A percentile compares a stretch with the other conserved stretches of the same genome.
These are phyloP conservation scores for Puccinia novopanici DNA, from an alignment of 1,284 basidiomycete species.

Conservation along the genomic window DNA sequence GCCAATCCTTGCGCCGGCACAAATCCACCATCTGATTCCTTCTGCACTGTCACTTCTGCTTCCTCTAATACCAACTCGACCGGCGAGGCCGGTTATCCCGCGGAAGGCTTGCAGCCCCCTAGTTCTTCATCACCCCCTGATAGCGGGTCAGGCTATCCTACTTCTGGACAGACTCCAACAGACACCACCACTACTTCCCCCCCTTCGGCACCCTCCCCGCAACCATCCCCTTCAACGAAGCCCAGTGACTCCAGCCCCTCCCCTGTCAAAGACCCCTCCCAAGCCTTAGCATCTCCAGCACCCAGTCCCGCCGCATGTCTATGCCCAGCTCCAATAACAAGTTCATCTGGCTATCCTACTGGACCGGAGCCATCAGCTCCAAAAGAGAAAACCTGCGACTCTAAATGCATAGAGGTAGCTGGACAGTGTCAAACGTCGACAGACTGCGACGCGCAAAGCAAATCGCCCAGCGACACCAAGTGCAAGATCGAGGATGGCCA, in stretches of 20 bases:
- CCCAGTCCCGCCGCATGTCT: not conserved
- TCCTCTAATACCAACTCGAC: not conserved
- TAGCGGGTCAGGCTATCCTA: slow-evolving; percentile 12
- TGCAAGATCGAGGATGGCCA: slow-evolving; percentile 47
- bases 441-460: slow-evolving; percentile 35
- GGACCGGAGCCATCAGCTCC: slow-evolving; percentile 19
- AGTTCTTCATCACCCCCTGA: too few relatives aligned
- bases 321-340: not conserved
- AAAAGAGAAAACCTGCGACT: slow-evolving; percentile 27
- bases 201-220: not conserved
- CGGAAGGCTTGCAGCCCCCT: slow-evolving; percentile 8
- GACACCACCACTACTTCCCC: not conserved
- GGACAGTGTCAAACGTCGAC: slow-evolving; percentile 39
- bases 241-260: not conserved
- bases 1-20: slow-evolving; percentile 41
- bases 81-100: not conserved
- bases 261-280: not conserved
- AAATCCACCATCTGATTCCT: slow-evolving; percentile 33
- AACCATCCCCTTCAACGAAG: not conserved
- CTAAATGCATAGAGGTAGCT: slow-evolving; percentile 48
- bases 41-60: slow-evolving; percentile 24
- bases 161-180: not conserved
- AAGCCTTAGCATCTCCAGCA: not conserved
- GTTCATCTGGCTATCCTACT: slow-evolving; percentile 25
- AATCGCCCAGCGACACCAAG: slow-evolving; percentile 41